Evolutionary conservation across 768 basidiomycete genomes (phyloP), one percentile per base, ranked within the genome.

Genomic region (Hygrocybe coccinea): DNA sequence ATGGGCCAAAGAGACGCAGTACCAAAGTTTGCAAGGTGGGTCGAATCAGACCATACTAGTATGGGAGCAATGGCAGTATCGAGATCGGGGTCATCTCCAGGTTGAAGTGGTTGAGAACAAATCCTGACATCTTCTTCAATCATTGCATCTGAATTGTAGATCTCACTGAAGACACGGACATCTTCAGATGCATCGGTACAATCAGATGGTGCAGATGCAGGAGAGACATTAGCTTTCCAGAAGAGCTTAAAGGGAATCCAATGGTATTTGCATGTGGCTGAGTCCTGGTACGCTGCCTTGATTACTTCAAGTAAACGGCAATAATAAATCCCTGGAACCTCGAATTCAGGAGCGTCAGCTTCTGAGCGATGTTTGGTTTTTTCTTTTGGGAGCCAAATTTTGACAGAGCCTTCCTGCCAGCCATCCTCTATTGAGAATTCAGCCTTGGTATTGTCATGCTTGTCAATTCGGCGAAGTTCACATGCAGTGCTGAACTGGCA

Each of bases 1-100:
- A 71, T 24, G 0, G 73, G 74, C 74, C 70, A 76, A 1, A 67
- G 56, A 8, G 59, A 59, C 1, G 68, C 60, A n/a, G 50, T 64
- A 2, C 69, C 69, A 46, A 71, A 69, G 9, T 50, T 57, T 2
- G 69, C 56, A 9, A 70, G 63, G 41, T 68, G 67, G 0, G 67
- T 71, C 2, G 62, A 57, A 48, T 71, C 69, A 2, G 68, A 71
- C 49, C 62, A 67, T 6, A 67, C 50, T 66, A 67, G 68, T 17
- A 64, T 48, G 0, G 63, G 57, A 1, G 57, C 62, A 24, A 67
- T 57, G n/a, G 61, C 56, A 1, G 56, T 59, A 35, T 64, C 62
- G 6, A 65, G 45, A 19, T 58, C 37, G 2, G 50, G 51, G n/a
- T 33, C 25, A 29, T 29, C 29, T 29, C 29, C 29, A 29, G 29